Evolutionary conservation across 1,284 basidiomycete genomes (phyloP), one percentile per base, ranked within the genome.

Genomic region (Microbotryum lychnidis-dioicae): DNA sequence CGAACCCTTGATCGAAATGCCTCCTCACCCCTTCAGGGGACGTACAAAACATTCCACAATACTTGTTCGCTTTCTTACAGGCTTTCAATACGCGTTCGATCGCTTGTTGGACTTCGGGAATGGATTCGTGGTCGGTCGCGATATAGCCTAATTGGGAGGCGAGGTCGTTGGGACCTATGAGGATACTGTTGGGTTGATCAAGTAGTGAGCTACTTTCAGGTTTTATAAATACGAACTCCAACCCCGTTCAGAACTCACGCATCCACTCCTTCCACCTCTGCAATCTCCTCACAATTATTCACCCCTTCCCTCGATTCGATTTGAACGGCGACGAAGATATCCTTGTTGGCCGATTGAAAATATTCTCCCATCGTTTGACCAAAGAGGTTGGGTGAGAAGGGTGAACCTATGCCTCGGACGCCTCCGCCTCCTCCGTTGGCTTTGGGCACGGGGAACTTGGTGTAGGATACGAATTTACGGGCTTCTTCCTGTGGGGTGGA

Each of bases 141-240:
- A 65, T 62, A 54, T 70, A 70, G 42, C 70, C 68, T 69, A 75
- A 69, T 1, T 64, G 66, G 54, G 65, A 69, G 29, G 69, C 68
- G 4, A 75, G 66, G 59, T 75, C 74, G 54, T 73, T 73, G 14
- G 74, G 74, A 4, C 74, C 74, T 48, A 71, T 62, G 50, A 73
- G 70, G 57, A 73, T 65, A 62, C 60, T 68, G 57, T 2, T 2
- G n/a, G 42, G 3, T 27, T 10, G 14, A 1, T 12, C 37, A 50
- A 10, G 27, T 6, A 27, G 27, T 27, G 37, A 42, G 37, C 14
- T 12, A 18, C 37, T 42, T 42, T 42, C 2, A 12, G 4, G 25
- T 12, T 37, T 42, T 6, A n/a, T 18, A 6, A 6, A 45, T 5
- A 50, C 20, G 4, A 23, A 6, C 20, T 10, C 6, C 6, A 1